Percentiles rank a stretch among this genome's conserved stretches.
phyloP scores from a whole-genome alignment of 768 basidiomycete species.

The Trametes elegans region DNA sequence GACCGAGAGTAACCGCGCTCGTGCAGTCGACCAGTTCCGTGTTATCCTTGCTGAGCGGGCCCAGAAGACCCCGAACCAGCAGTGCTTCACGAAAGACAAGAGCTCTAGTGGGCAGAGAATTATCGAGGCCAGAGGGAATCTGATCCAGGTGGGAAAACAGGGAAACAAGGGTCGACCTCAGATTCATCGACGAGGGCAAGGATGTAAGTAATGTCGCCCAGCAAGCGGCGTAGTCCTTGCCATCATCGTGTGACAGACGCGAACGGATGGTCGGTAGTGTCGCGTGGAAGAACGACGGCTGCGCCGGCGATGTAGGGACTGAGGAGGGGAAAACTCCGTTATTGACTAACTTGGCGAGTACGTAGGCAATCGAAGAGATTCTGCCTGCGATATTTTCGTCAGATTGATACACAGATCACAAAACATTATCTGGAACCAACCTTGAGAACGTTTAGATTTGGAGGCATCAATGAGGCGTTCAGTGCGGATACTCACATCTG shows the following conservation, averaged over 20 bases:
- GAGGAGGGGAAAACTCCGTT: conserved; percentile 61
- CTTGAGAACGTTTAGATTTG: conserved; percentile 37
- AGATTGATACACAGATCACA: conserved; percentile 10
- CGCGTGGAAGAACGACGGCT: conserved; percentile 67
- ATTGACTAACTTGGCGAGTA: conserved; percentile 66
- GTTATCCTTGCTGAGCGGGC: conserved; percentile 41
- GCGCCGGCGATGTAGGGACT: conserved; percentile 50
- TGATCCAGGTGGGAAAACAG: conserved; percentile 49
- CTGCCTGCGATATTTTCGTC: conserved; percentile 31
- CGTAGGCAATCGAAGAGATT: conserved; percentile 44
- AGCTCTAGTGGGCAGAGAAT: conserved; percentile 35
- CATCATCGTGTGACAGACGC: conserved; percentile 31
- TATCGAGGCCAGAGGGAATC: conserved; percentile 32
- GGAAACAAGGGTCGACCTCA: conserved; percentile 59
- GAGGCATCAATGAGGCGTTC: conserved; percentile 51
- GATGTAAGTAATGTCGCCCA: conserved; percentile 50
- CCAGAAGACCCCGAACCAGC: conserved; percentile 55
- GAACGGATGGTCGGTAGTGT: conserved; percentile 48
- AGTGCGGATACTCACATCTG: conserved; percentile 47
- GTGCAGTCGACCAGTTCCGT: conserved; percentile 51
- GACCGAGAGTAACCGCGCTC: conserved; percentile 49
- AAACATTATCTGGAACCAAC: conserved; percentile 30
- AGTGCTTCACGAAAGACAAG: conserved; percentile 52
- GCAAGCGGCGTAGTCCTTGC: conserved; percentile 40
- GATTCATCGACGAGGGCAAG: conserved; percentile 48